Conservation (phyloP, 805 yeast genomes). For the Dipodascus geniculatus region DNA sequence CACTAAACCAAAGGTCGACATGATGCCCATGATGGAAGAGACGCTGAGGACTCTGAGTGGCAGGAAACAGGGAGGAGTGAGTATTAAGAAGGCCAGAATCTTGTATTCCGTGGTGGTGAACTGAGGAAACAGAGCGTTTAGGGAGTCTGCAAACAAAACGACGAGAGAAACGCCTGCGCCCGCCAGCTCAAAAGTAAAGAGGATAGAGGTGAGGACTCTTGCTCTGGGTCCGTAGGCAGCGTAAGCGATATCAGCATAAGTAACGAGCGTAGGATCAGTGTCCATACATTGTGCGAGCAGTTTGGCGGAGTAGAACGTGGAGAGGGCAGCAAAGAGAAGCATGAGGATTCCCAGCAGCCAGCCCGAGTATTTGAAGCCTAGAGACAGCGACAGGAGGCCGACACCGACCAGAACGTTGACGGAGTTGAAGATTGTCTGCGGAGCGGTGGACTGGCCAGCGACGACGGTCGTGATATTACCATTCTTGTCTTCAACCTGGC, state of each 20-base stretch:
- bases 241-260: slow-evolving; percentile 81
- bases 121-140: slow-evolving; percentile 52
- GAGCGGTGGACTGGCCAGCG: slow-evolving; percentile 72
- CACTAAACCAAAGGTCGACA: slow-evolving; percentile 58
- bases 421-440: slow-evolving; percentile 57
- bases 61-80: slow-evolving; percentile 73
- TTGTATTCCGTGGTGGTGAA: slow-evolving; percentile 48
- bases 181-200: slow-evolving; percentile 65
- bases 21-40: slow-evolving; percentile 57
- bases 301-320: slow-evolving; percentile 69
- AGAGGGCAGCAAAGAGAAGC: slow-evolving; percentile 45
- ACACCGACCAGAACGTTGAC: slow-evolving; percentile 58
- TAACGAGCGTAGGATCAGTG: slow-evolving; percentile 66
- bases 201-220: slow-evolving; percentile 55
- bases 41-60: slow-evolving; percentile 66
- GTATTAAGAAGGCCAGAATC: slow-evolving; percentile 40
- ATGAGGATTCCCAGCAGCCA: slow-evolving; percentile 49
- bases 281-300: slow-evolving; percentile 65
- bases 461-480: slow-evolving; percentile 44
- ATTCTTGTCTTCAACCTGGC: slow-evolving; percentile 50
- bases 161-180: slow-evolving; percentile 77
- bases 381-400: slow-evolving; percentile 55
- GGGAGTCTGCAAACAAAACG: slow-evolving; percentile 76
- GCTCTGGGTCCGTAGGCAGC: slow-evolving; percentile 77
- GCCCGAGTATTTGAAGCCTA: slow-evolving; percentile 53